phyloP scores from a whole-genome alignment of 148 eudicot genomes.

The Diospyros kaki region DNA sequence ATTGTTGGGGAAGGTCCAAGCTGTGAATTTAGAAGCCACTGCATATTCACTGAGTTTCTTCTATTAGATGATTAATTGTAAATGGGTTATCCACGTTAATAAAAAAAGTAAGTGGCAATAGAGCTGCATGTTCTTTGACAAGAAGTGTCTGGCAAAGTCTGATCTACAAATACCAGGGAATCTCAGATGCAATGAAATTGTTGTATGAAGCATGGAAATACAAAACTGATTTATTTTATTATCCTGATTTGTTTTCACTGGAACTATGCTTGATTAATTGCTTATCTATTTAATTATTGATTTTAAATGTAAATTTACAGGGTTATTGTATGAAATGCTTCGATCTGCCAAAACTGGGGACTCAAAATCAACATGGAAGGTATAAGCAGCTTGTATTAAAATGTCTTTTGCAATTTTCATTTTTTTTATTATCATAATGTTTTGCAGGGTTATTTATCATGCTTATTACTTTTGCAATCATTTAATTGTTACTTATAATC shows the following conservation, averaged over 20 bases:
- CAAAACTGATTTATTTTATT: conserved; percentile 2
- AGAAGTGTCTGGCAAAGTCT: too few species aligned
- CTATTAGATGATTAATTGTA: too few species aligned
- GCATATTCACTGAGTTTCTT: too few species aligned
- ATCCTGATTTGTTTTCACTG: background rate
- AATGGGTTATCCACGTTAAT: too few species aligned
- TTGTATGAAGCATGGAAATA: too few species aligned
- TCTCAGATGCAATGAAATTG: too few species aligned
- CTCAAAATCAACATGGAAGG: conserved; percentile 84
- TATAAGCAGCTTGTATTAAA: conserved; percentile 19
- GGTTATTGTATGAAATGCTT: conserved; percentile 87
- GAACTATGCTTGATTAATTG: background rate
- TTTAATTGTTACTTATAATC: background rate
- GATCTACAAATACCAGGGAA: too few species aligned
- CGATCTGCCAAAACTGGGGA: conserved; percentile 61
- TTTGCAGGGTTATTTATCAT: background rate
- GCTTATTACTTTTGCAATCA: background rate
- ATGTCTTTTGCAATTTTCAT: background rate
- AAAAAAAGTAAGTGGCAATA: too few species aligned
- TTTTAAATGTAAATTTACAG: conserved; percentile 22
- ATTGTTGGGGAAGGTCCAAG: too few species aligned
- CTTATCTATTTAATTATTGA: background rate
- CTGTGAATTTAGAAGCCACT: too few species aligned
- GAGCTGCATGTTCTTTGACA: too few species aligned
- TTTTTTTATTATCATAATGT: too few species aligned